phyloP scores from a whole-genome alignment of 495 filamentous ascomycete genomes.

The Chaetomidium leptoderma region DNA sequence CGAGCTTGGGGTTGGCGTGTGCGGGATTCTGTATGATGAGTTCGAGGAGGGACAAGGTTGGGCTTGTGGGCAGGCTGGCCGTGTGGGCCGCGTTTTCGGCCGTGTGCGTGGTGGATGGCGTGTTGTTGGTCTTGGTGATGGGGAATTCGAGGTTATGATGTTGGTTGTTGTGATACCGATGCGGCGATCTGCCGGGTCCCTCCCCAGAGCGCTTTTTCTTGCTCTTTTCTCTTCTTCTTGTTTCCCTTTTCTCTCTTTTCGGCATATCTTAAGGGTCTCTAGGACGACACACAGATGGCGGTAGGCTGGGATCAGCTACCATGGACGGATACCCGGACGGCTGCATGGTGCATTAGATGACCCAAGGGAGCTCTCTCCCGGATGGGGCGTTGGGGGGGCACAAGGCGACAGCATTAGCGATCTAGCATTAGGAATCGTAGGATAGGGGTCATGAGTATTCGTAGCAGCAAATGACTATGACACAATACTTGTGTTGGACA shows the following conservation, averaged over 20 bases:
- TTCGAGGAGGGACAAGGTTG: neutral
- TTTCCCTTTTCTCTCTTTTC: neutral
- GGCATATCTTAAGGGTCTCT: neutral
- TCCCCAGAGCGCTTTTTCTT: neutral
- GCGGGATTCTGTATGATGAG: conserved; percentile 47
- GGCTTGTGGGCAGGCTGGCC: conserved; percentile 40
- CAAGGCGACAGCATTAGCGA: neutral
- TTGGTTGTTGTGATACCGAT: neutral
- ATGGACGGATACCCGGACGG: neutral
- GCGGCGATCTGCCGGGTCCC: neutral
- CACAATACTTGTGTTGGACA: too few relatives aligned
- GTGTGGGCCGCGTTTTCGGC: conserved; percentile 44
- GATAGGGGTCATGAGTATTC: too few relatives aligned
- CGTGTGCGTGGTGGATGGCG: conserved; percentile 48
- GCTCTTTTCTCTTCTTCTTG: neutral
- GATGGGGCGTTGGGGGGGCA: neutral
- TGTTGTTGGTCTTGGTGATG: conserved; percentile 47
- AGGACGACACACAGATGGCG: neutral
- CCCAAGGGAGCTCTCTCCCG: neutral
- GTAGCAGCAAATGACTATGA: too few relatives aligned
- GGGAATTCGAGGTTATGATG: conserved; percentile 35
- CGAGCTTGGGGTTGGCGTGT: conserved; percentile 52
- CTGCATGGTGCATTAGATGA: neutral
- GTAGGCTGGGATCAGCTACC: neutral
- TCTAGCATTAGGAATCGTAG: conserved; percentile 4